Conservation (phyloP, 2,329 filamentous ascomycete species). For the Chaetomiaceae sp. region DNA sequence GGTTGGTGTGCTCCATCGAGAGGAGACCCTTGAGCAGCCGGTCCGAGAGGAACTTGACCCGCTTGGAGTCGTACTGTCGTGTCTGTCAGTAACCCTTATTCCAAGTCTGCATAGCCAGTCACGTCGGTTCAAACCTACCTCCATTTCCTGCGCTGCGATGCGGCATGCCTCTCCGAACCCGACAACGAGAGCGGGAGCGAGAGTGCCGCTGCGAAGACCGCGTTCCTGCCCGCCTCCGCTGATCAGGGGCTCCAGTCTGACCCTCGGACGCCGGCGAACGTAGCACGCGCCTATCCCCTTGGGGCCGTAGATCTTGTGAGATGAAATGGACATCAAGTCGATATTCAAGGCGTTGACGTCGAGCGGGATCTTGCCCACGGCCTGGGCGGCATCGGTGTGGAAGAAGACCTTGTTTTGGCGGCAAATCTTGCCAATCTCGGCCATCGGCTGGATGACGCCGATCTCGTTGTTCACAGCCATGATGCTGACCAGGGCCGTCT, state of each 20-base stretch:
- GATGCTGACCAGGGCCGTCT: constrained; percentile 89
- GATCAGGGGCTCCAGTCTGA: constrained; percentile 93
- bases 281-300: constrained; percentile 97
- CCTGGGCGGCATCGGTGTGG: constrained; percentile 94
- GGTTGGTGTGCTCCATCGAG: constrained; percentile 81
- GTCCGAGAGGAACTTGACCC: constrained; percentile 77
- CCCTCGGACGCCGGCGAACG: constrained; percentile 84
- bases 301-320: constrained; percentile 97
- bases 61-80: constrained; percentile 82
- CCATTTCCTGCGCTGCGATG: constrained; percentile 83
- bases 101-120: constrained; percentile 56
- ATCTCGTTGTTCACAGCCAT: constrained; percentile 99
- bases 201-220: constrained; percentile 87
- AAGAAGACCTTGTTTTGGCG: constrained; percentile 93
- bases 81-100: constrained; percentile 5
- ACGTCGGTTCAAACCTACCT: constrained; percentile 58
- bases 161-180: constrained; percentile 95
- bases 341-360: constrained; percentile 98
- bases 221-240: constrained; percentile 94
- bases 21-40: constrained; percentile 78
- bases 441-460: constrained; percentile 94
- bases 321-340: constrained; percentile 97
- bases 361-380: constrained; percentile 95
- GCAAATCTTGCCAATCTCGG: constrained; percentile 89
- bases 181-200: constrained; percentile 82